Percentiles rank a stretch among this genome's conserved stretches.
phyloP scores from a whole-genome alignment of 1,139 yeast genomes.

The Diutina pseudorugosa region DNA sequence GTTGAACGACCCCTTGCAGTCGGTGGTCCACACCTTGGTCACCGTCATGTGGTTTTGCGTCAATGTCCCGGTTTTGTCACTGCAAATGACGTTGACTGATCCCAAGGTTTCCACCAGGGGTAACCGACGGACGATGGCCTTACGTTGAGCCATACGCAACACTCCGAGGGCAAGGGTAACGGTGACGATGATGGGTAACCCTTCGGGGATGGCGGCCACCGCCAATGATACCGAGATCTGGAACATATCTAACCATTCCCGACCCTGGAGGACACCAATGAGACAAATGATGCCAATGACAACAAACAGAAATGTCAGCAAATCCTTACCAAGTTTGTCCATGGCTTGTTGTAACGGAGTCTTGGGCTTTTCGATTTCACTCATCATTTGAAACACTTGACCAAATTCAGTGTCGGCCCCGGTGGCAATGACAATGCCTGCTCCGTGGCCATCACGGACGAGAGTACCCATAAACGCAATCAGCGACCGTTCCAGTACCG shows the following conservation, averaged over 20 bases:
- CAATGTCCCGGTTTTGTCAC: constrained; percentile 91
- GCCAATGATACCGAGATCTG: constrained; percentile 93
- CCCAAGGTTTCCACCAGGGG: constrained; percentile 96
- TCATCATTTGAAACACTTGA: constrained; percentile 80
- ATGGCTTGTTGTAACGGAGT: constrained; percentile 90
- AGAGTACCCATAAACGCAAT: constrained; percentile 94
- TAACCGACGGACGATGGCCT: constrained; percentile 83
- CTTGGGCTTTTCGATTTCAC: constrained; percentile 85
- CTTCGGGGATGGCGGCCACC: constrained; percentile 97
- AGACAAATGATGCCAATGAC: constrained; percentile 82
- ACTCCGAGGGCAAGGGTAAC: constrained; percentile 94
- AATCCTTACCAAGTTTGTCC: constrained; percentile 88
- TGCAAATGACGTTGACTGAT: constrained; percentile 86
- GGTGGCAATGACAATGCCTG: constrained; percentile 88
- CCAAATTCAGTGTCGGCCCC: constrained; percentile 87
- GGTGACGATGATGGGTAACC: constrained; percentile 91
- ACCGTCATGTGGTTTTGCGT: constrained; percentile 94
- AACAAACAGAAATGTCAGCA: constrained; percentile 68
- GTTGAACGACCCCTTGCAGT: constrained; percentile 44
- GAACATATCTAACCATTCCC: constrained; percentile 93
- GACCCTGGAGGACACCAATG: constrained; percentile 80
- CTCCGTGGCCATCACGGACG: constrained; percentile 87
- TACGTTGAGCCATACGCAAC: constrained; percentile 84
- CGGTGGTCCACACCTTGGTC: constrained; percentile 73
- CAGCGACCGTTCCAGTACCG: constrained; percentile 53